Conservation (phyloP, 257 asterid genomes). For the Penstemon eatonii region DNA sequence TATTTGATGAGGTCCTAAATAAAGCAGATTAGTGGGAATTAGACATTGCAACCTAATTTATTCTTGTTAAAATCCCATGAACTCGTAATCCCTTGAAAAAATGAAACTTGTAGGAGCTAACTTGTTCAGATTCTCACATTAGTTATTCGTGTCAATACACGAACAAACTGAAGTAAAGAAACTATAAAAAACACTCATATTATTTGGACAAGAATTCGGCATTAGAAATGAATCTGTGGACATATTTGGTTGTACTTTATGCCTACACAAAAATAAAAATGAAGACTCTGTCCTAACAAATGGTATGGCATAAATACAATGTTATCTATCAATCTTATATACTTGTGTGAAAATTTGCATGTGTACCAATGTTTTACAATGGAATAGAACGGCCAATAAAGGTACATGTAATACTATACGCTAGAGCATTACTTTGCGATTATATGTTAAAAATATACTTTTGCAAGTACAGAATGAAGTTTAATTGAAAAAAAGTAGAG, state of each 20-base stretch:
- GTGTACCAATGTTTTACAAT: too few relatives aligned
- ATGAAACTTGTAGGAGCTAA: background rate
- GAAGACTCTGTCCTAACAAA: too few relatives aligned
- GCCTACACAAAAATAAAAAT: too few relatives aligned
- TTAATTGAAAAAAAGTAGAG: background rate
- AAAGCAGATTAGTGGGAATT: constrained; percentile 13
- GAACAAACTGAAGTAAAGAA: background rate
- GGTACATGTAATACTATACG: too few relatives aligned
- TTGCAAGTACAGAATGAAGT: background rate
- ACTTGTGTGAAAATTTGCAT: too few relatives aligned
- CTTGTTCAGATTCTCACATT: background rate
- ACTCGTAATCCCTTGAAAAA: background rate
- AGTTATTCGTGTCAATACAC: background rate
- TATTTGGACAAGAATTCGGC: background rate
- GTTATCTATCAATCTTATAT: too few relatives aligned
- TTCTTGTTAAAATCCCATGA: constrained; percentile 15
- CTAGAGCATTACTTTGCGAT: too few relatives aligned
- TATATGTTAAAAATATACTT: too few relatives aligned
- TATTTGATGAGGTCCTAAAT: constrained; percentile 85
- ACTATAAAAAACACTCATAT: background rate
- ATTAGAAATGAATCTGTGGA: too few relatives aligned
- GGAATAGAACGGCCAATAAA: too few relatives aligned
- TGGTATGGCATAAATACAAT: too few relatives aligned
- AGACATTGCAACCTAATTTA: constrained; percentile 12
- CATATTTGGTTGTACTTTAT: too few relatives aligned